phyloP scores from a whole-genome alignment of 306 rosid genomes.

The Prunus armeniaca region DNA sequence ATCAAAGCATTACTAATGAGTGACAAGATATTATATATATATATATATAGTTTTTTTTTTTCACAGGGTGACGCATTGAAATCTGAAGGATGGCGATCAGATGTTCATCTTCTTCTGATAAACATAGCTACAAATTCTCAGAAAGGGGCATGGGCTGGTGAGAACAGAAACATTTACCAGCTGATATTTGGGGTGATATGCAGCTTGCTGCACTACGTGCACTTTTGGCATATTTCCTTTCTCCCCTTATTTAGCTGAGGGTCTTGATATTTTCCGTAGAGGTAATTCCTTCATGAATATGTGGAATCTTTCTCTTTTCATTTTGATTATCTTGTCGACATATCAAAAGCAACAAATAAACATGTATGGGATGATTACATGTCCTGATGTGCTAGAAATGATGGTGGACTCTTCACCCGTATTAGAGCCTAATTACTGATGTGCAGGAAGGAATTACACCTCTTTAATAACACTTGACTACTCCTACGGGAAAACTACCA shows the following conservation, averaged over 20 bases:
- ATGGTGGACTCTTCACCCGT: neutral
- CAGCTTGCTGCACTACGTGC: conserved; percentile 80
- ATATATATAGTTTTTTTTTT: conserved; percentile 12
- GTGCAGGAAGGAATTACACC: neutral
- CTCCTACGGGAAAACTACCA: neutral
- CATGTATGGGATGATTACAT: neutral
- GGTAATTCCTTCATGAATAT: conserved; percentile 45
- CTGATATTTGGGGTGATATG: conserved; percentile 46
- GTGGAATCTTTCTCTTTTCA: neutral
- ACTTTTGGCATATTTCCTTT: conserved; percentile 67
- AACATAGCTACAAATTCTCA: conserved; percentile 46
- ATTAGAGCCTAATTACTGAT: neutral
- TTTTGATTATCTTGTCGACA: neutral
- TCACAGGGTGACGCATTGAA: conserved; percentile 65
- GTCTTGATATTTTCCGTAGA: conserved; percentile 73
- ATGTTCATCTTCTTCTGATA: conserved; percentile 61
- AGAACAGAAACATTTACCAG: conserved; percentile 43
- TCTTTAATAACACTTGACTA: neutral
- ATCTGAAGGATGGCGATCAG: conserved; percentile 58
- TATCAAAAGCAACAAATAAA: neutral
- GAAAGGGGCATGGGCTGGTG: conserved; percentile 43
- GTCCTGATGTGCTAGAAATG: neutral
- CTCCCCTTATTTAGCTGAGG: conserved; percentile 68
- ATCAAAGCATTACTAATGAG: neutral
- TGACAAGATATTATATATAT: conserved; percentile 1